A percentile compares a stretch with the other conserved stretches of the same genome.
These are phyloP conservation scores for Kwoniella heveanensis DNA, from an alignment of 768 basidiomycete genomes.

Conservation along the genomic window DNA sequence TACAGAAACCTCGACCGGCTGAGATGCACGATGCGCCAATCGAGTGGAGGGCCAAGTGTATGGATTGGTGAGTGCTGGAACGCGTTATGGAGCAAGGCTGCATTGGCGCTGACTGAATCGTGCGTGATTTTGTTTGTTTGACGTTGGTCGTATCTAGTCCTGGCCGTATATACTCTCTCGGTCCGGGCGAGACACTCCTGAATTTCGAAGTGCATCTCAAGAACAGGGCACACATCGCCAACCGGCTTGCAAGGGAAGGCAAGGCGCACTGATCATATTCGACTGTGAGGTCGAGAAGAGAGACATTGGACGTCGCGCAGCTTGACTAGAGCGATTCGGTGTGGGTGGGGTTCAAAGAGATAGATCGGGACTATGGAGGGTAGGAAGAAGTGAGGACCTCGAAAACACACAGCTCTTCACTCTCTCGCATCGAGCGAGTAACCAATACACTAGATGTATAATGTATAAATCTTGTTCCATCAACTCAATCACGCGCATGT, in stretches of 20 bases:
- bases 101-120: background rate
- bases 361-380: too few relatives aligned
- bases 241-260: constrained; percentile 27
- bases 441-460: too few relatives aligned
- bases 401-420: too few relatives aligned
- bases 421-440: too few relatives aligned
- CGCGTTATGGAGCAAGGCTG: background rate
- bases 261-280: constrained; percentile 8
- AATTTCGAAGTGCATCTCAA: constrained; percentile 90
- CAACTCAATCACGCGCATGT: too few relatives aligned
- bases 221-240: constrained; percentile 55
- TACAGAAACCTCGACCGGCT: constrained; percentile 62
- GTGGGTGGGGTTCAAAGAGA: too few relatives aligned
- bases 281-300: too few relatives aligned
- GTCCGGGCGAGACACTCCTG: constrained; percentile 77
- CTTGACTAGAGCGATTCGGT: too few relatives aligned
- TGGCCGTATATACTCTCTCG: constrained; percentile 80
- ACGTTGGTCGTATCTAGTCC: too few relatives aligned
- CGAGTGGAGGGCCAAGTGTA: constrained; percentile 94
- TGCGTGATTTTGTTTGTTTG: background rate
- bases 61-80: constrained; percentile 82
- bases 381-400: too few relatives aligned
- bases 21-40: constrained; percentile 61
- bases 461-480: too few relatives aligned
- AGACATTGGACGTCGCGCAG: too few relatives aligned